These are phyloP conservation scores for Camellia sinensis DNA, from an alignment of 148 eudicot species.

Conservation along the genomic window DNA sequence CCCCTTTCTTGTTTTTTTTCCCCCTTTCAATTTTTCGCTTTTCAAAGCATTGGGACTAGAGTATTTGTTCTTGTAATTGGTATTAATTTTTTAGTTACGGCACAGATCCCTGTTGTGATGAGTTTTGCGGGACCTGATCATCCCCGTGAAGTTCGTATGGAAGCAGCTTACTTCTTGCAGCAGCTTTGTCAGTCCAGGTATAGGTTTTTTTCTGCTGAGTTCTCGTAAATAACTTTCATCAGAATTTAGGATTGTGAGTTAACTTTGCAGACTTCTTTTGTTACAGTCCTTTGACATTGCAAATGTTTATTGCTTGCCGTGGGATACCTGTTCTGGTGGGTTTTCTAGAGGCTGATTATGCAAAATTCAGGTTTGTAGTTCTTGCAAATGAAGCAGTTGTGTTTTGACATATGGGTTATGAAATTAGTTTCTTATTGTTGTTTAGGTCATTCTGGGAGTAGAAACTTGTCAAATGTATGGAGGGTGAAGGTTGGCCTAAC, in stretches of 20 bases:
- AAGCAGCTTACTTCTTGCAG: slow-evolving; percentile 95
- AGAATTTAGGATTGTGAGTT: neutral
- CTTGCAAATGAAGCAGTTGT: neutral
- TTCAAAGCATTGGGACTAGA: neutral
- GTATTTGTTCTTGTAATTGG: neutral
- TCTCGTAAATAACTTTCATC: neutral
- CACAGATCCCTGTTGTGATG: slow-evolving; percentile 89
- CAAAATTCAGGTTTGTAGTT: slow-evolving; percentile 68
- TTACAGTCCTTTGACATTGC: slow-evolving; percentile 86
- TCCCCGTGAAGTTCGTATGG: slow-evolving; percentile 93
- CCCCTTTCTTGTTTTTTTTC: neutral
- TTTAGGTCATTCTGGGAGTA: neutral
- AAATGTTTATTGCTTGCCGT: slow-evolving; percentile 98
- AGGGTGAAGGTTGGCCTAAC: neutral
- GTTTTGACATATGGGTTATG: neutral
- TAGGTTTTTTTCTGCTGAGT: slow-evolving; percentile 5
- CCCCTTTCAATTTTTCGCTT: neutral
- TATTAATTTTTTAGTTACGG: slow-evolving; percentile 1
- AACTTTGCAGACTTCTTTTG: slow-evolving; percentile 18
- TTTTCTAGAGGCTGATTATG: slow-evolving; percentile 96
- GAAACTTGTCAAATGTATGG: neutral
- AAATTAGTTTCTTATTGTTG: neutral
- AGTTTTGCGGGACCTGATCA: slow-evolving; percentile 84
- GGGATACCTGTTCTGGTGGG: slow-evolving; percentile 95
- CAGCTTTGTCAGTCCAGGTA: slow-evolving; percentile 97